phyloP scores from a whole-genome alignment of 345 rosid genomes.

The Eucalyptus dawsonii region DNA sequence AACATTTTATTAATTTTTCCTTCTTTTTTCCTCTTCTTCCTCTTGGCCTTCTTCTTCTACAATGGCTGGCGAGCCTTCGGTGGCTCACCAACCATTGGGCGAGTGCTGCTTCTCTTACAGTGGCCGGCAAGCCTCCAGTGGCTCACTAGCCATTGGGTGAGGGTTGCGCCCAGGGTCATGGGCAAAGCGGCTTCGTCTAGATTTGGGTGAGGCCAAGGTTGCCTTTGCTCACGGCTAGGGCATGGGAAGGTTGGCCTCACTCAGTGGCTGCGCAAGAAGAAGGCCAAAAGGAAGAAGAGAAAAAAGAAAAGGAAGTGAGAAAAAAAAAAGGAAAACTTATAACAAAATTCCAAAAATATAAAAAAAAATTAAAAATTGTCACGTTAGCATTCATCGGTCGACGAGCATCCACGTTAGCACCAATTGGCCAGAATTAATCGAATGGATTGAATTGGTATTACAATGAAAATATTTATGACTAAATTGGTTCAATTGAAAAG shows the following conservation, averaged over 20 bases:
- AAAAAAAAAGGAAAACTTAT: too few species aligned
- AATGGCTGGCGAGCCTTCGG: rapidly evolving
- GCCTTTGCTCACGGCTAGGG: rapidly evolving
- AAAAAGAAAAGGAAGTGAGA: rapidly evolving
- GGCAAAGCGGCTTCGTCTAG: rapidly evolving
- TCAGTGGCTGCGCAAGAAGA: rapidly evolving
- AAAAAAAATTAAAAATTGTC: rapidly evolving
- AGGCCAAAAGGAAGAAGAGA: too few species aligned
- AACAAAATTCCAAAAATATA: too few species aligned
- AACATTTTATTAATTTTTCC: too few species aligned
- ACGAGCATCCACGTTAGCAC: rapidly evolving
- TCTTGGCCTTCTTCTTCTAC: too few species aligned
- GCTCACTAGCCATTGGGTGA: too few species aligned
- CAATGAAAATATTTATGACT: too few species aligned
- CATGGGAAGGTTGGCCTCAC: too few species aligned
- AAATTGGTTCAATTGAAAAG: rapidly evolving
- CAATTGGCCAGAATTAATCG: rapidly evolving
- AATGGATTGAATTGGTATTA: rapidly evolving
- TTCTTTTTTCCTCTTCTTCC: too few species aligned
- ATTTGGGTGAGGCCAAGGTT: rapidly evolving
- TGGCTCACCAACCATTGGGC: rapidly evolving
- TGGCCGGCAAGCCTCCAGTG: too few species aligned
- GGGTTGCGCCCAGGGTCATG: rapidly evolving
- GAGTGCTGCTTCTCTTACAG: rapidly evolving
- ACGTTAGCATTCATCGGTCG: rapidly evolving